Percentiles rank a stretch among this genome's conserved stretches.
phyloP scores from a whole-genome alignment of 2,329 filamentous ascomycete genomes.

The Fusarium siculi region DNA sequence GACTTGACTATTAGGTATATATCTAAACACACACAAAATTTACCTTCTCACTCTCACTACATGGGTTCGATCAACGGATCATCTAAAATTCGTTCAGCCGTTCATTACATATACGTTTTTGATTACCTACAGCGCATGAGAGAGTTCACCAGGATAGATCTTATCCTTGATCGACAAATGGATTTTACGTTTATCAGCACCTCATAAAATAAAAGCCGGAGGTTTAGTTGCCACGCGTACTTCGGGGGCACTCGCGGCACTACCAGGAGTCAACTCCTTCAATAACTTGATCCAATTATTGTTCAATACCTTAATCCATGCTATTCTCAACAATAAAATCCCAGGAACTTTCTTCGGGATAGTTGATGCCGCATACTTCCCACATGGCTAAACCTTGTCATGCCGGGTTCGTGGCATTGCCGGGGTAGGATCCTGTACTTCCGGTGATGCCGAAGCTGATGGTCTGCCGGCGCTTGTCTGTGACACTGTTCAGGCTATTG shows the following conservation, averaged over 20 bases:
- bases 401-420: conserved; percentile 59
- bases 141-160: conserved; percentile 26
- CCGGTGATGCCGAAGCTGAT: conserved; percentile 53
- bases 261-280: conserved; percentile 24
- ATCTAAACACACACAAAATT: neutral
- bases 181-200: conserved; percentile 14
- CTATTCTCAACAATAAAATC: conserved; percentile 11
- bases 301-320: conserved; percentile 19
- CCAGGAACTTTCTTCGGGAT: conserved; percentile 23
- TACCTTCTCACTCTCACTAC: neutral
- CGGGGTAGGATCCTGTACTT: conserved; percentile 45
- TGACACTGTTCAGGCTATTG: conserved; percentile 49
- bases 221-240: conserved; percentile 27
- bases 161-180: conserved; percentile 30
- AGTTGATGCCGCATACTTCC: conserved; percentile 48
- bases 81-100: neutral
- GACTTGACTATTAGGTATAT: neutral
- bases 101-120: neutral
- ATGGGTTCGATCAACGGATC: neutral
- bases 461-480: conserved; percentile 54
- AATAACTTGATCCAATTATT: conserved; percentile 42
- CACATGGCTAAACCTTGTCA: conserved; percentile 57
- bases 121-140: too few species aligned
- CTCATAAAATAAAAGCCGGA: conserved; percentile 23
- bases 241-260: conserved; percentile 33